These are phyloP conservation scores for Chytriomyces sp. DNA, from an alignment of 192 early-diverging fungal genomes.

Conservation along the genomic window DNA sequence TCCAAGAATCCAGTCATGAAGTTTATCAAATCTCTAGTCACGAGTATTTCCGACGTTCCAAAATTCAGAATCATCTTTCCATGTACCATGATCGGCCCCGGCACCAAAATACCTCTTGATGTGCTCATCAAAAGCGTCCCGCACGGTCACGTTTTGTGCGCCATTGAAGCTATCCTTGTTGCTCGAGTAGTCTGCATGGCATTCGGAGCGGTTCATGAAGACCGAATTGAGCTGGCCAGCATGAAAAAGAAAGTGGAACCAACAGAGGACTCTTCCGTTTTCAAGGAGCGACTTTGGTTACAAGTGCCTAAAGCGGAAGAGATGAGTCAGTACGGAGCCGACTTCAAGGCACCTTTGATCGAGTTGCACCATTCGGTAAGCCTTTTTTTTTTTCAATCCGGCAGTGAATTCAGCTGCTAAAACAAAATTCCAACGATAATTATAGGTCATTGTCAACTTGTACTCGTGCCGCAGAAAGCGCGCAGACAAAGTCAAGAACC, in stretches of 20 bases:
- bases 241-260: not conserved
- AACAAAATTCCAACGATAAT: too few species aligned
- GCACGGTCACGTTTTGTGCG: not conserved
- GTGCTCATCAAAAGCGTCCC: conserved; percentile 18
- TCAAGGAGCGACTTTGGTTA: conserved; percentile 28
- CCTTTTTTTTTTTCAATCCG: too few species aligned
- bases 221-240: conserved; percentile 7
- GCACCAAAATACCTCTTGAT: conserved; percentile 19
- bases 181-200: conserved; percentile 4
- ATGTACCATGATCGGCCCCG: conserved; percentile 26
- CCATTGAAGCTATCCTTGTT: not conserved
- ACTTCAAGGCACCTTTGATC: conserved; percentile 6
- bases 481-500: too few species aligned
- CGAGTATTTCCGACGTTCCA: not conserved
- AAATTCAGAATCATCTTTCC: conserved; percentile 25
- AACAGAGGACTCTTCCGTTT: not conserved
- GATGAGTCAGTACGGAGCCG: conserved; percentile 9
- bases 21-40: too few species aligned
- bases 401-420: too few species aligned
- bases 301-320: conserved; percentile 11
- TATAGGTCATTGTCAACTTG: too few species aligned
- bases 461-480: too few species aligned
- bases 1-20: not conserved
- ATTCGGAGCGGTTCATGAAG: not conserved
- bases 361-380: too few species aligned